Conservation (phyloP, 345 rosid species). For the Linum tenue region DNA sequence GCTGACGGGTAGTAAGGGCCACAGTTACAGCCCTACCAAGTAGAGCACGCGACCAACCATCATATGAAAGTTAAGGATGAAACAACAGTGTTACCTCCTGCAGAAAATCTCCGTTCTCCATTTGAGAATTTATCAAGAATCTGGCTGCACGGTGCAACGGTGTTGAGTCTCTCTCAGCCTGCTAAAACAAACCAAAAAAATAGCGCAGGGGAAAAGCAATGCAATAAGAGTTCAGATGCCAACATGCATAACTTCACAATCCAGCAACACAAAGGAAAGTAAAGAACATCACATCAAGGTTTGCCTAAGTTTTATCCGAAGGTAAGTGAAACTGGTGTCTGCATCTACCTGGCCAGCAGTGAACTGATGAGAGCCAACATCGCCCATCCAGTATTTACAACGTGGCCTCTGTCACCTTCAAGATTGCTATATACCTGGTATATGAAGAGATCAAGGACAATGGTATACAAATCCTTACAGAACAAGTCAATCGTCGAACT, state of each 20-base stretch:
- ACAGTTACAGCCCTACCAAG: too few species aligned
- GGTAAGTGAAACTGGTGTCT: neutral
- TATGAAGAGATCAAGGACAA: neutral
- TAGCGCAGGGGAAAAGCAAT: too few species aligned
- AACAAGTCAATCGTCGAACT: neutral
- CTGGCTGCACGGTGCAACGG: neutral
- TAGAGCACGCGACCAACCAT: too few species aligned
- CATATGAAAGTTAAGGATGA: neutral
- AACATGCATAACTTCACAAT: too few species aligned
- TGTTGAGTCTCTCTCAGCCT: neutral
- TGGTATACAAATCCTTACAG: neutral
- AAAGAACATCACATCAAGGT: neutral
- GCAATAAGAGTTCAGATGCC: too few species aligned
- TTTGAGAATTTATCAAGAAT: neutral
- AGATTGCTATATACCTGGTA: slow-evolving; percentile 35
- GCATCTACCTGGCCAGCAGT: slow-evolving; percentile 42
- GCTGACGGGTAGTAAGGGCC: too few species aligned
- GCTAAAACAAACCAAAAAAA: neutral
- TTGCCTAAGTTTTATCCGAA: too few species aligned
- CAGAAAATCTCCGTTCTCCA: neutral
- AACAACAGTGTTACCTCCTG: neutral
- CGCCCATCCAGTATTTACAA: slow-evolving; percentile 41
- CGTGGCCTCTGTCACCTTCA: slow-evolving; percentile 26
- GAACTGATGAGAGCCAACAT: slow-evolving; percentile 34
- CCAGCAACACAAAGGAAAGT: neutral